Percentiles rank a stretch among this genome's conserved stretches.
phyloP scores from a whole-genome alignment of 2,329 filamentous ascomycete species.

The Xylaria arbuscula region DNA sequence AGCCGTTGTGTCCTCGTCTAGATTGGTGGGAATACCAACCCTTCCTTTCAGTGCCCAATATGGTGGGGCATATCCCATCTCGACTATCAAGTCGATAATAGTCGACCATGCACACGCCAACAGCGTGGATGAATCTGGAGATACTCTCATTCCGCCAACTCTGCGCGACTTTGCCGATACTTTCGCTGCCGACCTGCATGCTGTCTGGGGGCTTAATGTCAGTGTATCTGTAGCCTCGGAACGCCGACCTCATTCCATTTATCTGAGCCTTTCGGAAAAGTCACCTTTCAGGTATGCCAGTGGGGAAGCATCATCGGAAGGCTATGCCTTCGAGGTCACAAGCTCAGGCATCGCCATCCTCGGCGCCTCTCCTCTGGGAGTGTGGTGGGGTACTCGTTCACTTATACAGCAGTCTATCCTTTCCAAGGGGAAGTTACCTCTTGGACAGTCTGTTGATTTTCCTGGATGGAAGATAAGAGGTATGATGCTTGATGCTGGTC shows the following conservation, averaged over 20 bases:
- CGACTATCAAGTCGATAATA: conserved; percentile 52
- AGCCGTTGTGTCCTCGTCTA: conserved; percentile 39
- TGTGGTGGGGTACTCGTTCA: conserved; percentile 69
- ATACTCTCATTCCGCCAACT: conserved; percentile 64
- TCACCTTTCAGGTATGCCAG: conserved; percentile 57
- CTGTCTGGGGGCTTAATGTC: conserved; percentile 48
- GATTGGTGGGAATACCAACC: conserved; percentile 51
- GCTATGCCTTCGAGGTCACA: conserved; percentile 59
- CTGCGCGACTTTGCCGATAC: conserved; percentile 59
- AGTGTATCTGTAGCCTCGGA: conserved; percentile 43
- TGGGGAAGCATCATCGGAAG: conserved; percentile 60
- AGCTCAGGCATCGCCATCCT: conserved; percentile 57
- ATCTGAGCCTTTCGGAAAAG: conserved; percentile 59
- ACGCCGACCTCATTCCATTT: conserved; percentile 50
- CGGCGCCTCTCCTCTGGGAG: conserved; percentile 65
- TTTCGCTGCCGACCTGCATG: conserved; percentile 55
- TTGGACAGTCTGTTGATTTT: conserved; percentile 59
- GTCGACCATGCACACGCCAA: conserved; percentile 58
- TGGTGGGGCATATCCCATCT: conserved; percentile 46
- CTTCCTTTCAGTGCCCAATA: conserved; percentile 48
- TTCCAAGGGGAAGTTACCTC: conserved; percentile 52
- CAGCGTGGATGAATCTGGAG: conserved; percentile 56
- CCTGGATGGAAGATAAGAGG: conserved; percentile 64
- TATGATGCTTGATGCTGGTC: conserved; percentile 62
- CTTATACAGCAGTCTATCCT: conserved; percentile 63